These are phyloP conservation scores for Kuraishia piskuri DNA, from an alignment of 805 yeast species.

Conservation along the genomic window DNA sequence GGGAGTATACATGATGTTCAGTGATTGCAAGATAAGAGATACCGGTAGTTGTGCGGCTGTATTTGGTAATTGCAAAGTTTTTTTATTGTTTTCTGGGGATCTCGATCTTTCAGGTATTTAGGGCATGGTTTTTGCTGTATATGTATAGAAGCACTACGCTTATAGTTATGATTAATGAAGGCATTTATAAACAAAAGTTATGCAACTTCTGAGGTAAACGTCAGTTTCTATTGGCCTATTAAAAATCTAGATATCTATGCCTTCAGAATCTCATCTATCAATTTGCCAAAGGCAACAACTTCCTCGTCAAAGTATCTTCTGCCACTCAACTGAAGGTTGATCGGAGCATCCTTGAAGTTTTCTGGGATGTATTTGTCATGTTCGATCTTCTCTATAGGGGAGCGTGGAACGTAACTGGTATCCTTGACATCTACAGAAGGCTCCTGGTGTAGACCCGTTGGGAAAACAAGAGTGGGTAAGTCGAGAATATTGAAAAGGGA, in stretches of 20 bases:
- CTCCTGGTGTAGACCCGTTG: constrained; percentile 46
- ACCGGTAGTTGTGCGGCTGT: background rate
- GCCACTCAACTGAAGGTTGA: constrained; percentile 43
- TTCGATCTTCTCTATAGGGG: constrained; percentile 34
- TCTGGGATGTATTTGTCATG: constrained; percentile 38
- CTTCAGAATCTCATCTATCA: constrained; percentile 16
- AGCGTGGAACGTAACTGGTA: constrained; percentile 10
- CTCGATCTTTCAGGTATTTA: background rate
- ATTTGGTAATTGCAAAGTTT: background rate
- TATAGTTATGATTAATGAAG: background rate
- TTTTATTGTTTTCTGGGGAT: background rate
- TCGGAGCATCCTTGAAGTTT: constrained; percentile 42
- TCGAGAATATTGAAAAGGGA: constrained; percentile 62
- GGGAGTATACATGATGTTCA: background rate
- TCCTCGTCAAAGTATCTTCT: constrained; percentile 52
- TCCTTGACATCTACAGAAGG: constrained; percentile 15
- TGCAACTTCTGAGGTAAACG: background rate
- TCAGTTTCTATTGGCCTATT: background rate
- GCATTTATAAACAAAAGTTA: background rate
- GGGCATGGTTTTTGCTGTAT: background rate
- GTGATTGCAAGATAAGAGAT: background rate
- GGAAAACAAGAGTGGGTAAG: constrained; percentile 52
- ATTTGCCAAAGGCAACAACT: constrained; percentile 35
- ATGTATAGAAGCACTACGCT: background rate
- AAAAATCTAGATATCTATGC: constrained; percentile 7